Evolutionary conservation across 202 grass and related monocot species (phyloP), one percentile per base, ranked within the genome.

Genomic region (Musa balbisiana): DNA sequence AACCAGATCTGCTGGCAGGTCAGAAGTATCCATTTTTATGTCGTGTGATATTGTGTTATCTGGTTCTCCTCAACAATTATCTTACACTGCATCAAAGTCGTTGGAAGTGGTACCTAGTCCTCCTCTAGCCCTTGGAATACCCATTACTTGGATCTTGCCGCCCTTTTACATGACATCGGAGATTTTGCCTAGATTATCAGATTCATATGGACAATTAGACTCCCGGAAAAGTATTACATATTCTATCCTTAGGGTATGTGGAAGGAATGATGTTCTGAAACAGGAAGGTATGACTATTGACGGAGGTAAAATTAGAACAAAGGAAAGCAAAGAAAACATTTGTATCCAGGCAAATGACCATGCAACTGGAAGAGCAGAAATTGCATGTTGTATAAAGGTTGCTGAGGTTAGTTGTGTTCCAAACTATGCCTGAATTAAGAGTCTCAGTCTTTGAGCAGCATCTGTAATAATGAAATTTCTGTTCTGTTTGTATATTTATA

Each of bases 341-440:
- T 97, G 90, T 84, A 90, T 97, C 78, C 79, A 89, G 76, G 88
- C 89, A 81, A 97, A 89, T 71, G 93, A 93, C 78, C 83, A 84
- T 79, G 80, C 79, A 73, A 91, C 84, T 85, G 86, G 88, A 78
- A 91, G 90, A 92, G 89, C 79, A 63, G 93, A 89, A 89, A 89
- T 97, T 85, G 93, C 93, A 77, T 85, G 88, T 50, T 97, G 93
- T 76, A 72, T 97, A 89, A 87, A 88, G 80, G 88, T 91, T 86
- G 79, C 93, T 74, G 87, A 97, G 93, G 93, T 93, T 79, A 82
- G 86, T 84, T 81, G 17, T 78, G 54, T 20, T 73, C 33, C 65
- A 73, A 82, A 66, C 23, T 82, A 52, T 25, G 11, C 1, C 11
- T 16, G 11, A 73, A 8, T 26, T 10, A 72, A 16, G 8, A 51